phyloP scores from a whole-genome alignment of 371 early-diverging fungal species.

The Mucor plumbeus region DNA sequence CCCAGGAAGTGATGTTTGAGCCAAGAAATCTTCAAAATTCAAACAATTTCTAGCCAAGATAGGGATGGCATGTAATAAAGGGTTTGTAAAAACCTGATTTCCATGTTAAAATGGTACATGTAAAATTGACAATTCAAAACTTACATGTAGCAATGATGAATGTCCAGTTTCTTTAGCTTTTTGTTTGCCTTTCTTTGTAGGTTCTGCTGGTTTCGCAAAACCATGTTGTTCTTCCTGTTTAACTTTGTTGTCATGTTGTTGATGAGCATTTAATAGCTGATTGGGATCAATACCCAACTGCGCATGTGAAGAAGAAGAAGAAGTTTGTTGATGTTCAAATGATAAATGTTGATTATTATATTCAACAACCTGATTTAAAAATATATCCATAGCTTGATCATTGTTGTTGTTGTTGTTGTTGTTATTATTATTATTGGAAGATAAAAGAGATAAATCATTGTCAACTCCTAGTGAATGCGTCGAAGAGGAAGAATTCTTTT shows the following conservation, averaged over 20 bases:
- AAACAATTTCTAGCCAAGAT: constrained; percentile 53
- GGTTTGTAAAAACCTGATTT: constrained; percentile 47
- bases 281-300: constrained; percentile 15
- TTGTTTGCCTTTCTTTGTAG: constrained; percentile 30
- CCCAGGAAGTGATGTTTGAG: constrained; percentile 51
- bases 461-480: constrained; percentile 6
- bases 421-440: constrained; percentile 10
- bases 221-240: constrained; percentile 12
- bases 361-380: constrained; percentile 43
- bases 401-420: constrained; percentile 12
- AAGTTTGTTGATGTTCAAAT: constrained; percentile 23
- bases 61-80: constrained; percentile 58
- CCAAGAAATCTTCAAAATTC: constrained; percentile 55
- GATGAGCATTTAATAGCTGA: constrained; percentile 10
- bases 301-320: not conserved
- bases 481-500: not conserved
- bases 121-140: no score
- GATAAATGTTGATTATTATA: constrained; percentile 38
- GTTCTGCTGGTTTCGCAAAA: constrained; percentile 13
- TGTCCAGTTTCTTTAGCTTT: constrained; percentile 33
- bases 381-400: constrained; percentile 47
- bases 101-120: not conserved
- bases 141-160: constrained; percentile 35
- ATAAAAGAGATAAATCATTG: constrained; percentile 13
- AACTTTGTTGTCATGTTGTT: not conserved